Percentiles rank a stretch among this genome's conserved stretches.
These are phyloP conservation scores for Liquidambar formosana DNA, from an alignment of 164 flowering plant species.

Conservation along the genomic window DNA sequence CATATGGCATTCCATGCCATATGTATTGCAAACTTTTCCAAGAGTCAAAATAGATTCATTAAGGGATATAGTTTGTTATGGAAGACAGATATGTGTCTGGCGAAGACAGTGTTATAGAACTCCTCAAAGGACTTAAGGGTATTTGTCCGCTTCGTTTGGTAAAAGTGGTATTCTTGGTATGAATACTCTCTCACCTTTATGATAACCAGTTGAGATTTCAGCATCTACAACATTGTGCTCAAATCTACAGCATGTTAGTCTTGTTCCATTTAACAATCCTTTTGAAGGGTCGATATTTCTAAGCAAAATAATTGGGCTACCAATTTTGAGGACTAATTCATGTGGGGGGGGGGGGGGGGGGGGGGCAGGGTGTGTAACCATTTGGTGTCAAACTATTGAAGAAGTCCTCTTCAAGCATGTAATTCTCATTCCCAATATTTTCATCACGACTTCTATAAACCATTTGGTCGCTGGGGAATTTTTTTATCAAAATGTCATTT, in stretches of 20 bases:
- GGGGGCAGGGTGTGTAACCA: too few species aligned
- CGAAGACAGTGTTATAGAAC: too few species aligned
- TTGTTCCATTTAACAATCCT: neutral
- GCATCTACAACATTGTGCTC: neutral
- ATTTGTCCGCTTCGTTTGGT: neutral
- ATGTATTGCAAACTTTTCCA: neutral
- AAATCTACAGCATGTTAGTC: neutral
- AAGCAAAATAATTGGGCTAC: neutral
- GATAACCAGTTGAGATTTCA: neutral
- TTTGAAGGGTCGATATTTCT: neutral
- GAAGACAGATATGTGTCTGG: too few species aligned
- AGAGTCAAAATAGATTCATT: too few species aligned
- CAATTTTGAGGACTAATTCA: neutral
- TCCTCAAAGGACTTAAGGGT: too few species aligned
- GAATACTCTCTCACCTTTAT: neutral
- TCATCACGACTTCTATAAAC: too few species aligned
- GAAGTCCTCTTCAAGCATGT: neutral
- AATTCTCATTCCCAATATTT: neutral
- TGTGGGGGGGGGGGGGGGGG: too few species aligned
- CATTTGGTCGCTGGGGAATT: too few species aligned
- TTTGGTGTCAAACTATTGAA: neutral
- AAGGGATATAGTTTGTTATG: too few species aligned
- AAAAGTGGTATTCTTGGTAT: conserved; percentile 6
- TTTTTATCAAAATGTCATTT: too few species aligned
- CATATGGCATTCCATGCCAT: neutral